A percentile compares a stretch with the other conserved stretches of the same genome.
These are phyloP conservation scores for Tylopilus plumbeoviolaceoides DNA, from an alignment of 768 basidiomycete species.

Conservation along the genomic window DNA sequence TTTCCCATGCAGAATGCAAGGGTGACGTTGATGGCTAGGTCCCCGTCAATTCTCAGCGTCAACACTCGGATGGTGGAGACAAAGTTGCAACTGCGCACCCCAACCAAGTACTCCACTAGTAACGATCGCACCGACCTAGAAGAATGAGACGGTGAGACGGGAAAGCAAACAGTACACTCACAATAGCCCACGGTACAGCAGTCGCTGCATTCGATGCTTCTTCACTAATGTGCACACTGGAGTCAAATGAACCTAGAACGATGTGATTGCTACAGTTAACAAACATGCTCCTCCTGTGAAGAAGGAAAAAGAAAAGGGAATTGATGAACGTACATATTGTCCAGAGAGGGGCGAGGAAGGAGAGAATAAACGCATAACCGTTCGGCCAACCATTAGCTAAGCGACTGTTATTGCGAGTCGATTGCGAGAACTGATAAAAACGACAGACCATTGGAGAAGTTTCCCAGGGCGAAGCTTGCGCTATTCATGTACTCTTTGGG, in stretches of 20 bases:
- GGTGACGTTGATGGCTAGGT: slow-evolving; percentile 45
- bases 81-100: slow-evolving; percentile 27
- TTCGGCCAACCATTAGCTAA: too few species aligned
- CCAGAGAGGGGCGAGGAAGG: slow-evolving; percentile 50
- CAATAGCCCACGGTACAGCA: too few species aligned
- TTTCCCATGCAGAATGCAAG: slow-evolving; percentile 58
- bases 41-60: too few species aligned
- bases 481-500: too few species aligned
- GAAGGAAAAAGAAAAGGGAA: too few species aligned
- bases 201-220: too few species aligned
- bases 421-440: background rate
- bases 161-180: slow-evolving; percentile 20
- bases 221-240: too few species aligned
- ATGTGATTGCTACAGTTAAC: background rate
- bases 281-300: background rate
- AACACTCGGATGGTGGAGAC: background rate
- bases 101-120: slow-evolving; percentile 45
- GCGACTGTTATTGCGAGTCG: background rate
- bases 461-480: too few species aligned
- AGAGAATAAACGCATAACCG: slow-evolving; percentile 49
- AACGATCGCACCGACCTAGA: slow-evolving; percentile 33
- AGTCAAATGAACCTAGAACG: slow-evolving; percentile 42
- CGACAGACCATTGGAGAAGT: slow-evolving; percentile 47
- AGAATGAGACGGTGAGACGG: slow-evolving; percentile 1
- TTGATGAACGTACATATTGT: too few species aligned